phyloP scores from a whole-genome alignment of 225 moss, liverwort and hornwort species.

The Neckera pumila region DNA sequence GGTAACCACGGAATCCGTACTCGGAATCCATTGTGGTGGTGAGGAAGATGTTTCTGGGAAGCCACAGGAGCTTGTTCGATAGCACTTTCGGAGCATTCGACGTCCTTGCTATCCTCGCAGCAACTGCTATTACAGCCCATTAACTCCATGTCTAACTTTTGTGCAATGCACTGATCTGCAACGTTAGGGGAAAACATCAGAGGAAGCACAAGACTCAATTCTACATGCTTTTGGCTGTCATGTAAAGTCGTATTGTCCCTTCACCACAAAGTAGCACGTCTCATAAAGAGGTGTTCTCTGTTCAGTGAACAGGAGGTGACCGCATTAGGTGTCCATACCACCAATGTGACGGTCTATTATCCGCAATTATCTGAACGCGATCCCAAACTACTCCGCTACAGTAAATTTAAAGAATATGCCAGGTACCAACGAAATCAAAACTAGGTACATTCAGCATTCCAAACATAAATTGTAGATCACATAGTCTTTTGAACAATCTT shows the following conservation, averaged over 20 bases:
- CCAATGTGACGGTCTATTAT: background rate
- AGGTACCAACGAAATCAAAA: background rate
- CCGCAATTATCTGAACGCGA: background rate
- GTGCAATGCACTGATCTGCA: slow-evolving; percentile 23
- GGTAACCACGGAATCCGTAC: slow-evolving; percentile 32
- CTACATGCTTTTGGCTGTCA: background rate
- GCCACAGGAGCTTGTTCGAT: background rate
- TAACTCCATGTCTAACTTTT: slow-evolving; percentile 2
- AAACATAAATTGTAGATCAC: background rate
- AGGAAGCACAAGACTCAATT: background rate
- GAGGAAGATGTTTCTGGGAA: background rate
- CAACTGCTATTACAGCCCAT: background rate
- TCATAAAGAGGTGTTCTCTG: background rate
- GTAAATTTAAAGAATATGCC: background rate
- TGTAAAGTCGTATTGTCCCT: background rate
- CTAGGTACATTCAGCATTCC: background rate
- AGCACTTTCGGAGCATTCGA: slow-evolving; percentile 11
- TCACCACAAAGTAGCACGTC: background rate
- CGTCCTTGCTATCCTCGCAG: slow-evolving; percentile 3
- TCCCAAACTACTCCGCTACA: background rate
- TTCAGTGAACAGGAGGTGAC: background rate
- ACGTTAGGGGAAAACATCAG: background rate
- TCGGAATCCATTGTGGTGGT: slow-evolving; percentile 22
- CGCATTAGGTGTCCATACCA: background rate
- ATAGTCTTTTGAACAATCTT: background rate